phyloP scores from a whole-genome alignment of 352 stramenopile genomes.

The Phytophthora sp. region DNA sequence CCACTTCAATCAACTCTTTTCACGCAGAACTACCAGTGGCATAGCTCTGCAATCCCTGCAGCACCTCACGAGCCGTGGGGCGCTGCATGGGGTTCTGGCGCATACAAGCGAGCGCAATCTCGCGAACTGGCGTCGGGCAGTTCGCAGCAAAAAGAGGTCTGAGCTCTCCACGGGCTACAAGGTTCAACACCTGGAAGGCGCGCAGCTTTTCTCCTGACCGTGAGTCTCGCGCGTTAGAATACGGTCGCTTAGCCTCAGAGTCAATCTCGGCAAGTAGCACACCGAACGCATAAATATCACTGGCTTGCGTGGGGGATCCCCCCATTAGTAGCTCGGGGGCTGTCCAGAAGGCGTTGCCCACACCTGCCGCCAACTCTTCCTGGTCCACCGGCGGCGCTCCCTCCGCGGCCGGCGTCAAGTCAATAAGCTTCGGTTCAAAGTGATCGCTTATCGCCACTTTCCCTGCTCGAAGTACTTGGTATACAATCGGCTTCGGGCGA shows the following conservation, averaged over 20 bases:
- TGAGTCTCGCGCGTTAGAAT: conserved; percentile 22
- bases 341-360: conserved; percentile 39
- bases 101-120: conserved; percentile 41
- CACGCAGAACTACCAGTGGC: conserved; percentile 18
- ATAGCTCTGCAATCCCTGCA: conserved; percentile 19
- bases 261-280: conserved; percentile 59
- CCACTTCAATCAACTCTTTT: neutral
- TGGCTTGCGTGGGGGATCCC: conserved; percentile 53
- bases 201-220: conserved; percentile 28
- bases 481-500: conserved; percentile 21
- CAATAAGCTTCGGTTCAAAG: conserved; percentile 31
- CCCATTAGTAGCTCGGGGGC: conserved; percentile 61
- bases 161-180: conserved; percentile 39
- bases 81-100: conserved; percentile 40
- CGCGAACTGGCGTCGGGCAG: conserved; percentile 32
- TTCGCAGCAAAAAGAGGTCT: conserved; percentile 39
- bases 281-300: conserved; percentile 74
- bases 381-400: conserved; percentile 24
- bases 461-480: conserved; percentile 30
- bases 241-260: conserved; percentile 35
- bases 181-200: conserved; percentile 40
- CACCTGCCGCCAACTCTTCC: conserved; percentile 31
- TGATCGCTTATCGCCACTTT: conserved; percentile 35
- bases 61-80: conserved; percentile 27
- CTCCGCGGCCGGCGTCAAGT: conserved; percentile 32